Evolutionary conservation across 805 yeast species (phyloP), one percentile per base, ranked within the genome.

Genomic region (Starmerella etchellsii): DNA sequence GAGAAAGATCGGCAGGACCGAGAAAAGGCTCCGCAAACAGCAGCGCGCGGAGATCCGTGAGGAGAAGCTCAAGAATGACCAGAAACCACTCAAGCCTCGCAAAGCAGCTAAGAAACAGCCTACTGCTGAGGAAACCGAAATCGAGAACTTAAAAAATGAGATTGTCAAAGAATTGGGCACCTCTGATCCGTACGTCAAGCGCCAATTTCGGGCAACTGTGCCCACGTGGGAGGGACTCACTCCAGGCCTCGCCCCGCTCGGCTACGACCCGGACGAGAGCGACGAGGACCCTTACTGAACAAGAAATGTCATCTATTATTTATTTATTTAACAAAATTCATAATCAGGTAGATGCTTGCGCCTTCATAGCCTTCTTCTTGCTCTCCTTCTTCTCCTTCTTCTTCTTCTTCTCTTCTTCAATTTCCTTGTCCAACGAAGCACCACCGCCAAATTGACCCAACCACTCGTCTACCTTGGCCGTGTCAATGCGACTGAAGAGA

Each of bases 401-500:
- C 13, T 41, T 37, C 25, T 37, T 31, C 39, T 40, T 44, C 31
- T 35, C 41, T 5, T 35, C 41, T 11, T 29, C 44, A 10, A 29
- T 24, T 8, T 37, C 47, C 29, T 40, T 31, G 26, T 40, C 37
- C 11, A 42, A 32, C 22, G 34, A 37, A 11, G 47, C 78, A 52
- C 74, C 68, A 34, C 96, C 97, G 45, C 96, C 94, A 57, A 80
- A 91, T 61, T 73, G 71, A 40, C 66, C 63, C 67, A 94, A 79
- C 94, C 96, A 84, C 55, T 74, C 80, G 9, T 74, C 91, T 47
- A 87, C 70, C 68, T 81, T 79, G 65, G 76, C 76, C 56, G 82
- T 94, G 51, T 88, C 97, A 53, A 91, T 91, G 66, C 95, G 77
- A 57, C 70, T 73, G 71, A 91, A 91, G 65, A 91, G 69, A 64